A percentile compares a stretch with the other conserved stretches of the same genome.
Conservation (phyloP, 140 eudicot species). For the Stevia rebaudiana region DNA sequence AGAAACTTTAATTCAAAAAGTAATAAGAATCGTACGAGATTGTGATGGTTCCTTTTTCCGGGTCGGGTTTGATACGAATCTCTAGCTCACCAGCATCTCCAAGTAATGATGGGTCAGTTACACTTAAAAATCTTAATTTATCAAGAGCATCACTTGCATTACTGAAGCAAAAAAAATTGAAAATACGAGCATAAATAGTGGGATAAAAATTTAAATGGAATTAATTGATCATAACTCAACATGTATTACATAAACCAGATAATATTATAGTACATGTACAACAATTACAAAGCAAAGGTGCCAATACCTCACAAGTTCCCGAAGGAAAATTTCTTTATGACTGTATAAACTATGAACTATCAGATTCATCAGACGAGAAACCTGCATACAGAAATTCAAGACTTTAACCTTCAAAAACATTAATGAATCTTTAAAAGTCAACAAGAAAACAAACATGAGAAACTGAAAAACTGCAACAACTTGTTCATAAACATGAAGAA, state of each 20-base stretch:
- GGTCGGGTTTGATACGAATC: slow-evolving; percentile 86
- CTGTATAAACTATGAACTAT: slow-evolving; percentile 98
- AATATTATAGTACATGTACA: not conserved
- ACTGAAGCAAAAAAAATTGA: slow-evolving; percentile 30
- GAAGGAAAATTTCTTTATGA: slow-evolving; percentile 87
- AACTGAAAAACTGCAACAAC: not conserved
- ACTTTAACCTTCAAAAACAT: slow-evolving; percentile 1
- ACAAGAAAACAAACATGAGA: not conserved
- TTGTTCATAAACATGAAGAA: slow-evolving; percentile 7
- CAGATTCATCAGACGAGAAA: slow-evolving; percentile 79
- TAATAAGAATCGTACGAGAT: slow-evolving; percentile 46
- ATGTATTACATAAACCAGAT: not conserved
- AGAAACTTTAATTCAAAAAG: not conserved
- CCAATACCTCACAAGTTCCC: slow-evolving; percentile 92
- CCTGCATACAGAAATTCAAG: slow-evolving; percentile 46
- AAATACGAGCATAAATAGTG: not conserved
- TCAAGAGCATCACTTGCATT: slow-evolving; percentile 99
- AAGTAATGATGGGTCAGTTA: slow-evolving; percentile 76
- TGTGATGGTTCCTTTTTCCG: slow-evolving; percentile 86
- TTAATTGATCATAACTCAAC: not conserved
- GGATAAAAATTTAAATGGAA: not conserved
- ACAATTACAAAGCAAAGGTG: not conserved
- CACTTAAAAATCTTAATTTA: slow-evolving; percentile 89
- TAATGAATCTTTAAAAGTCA: not conserved
- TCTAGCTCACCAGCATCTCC: slow-evolving; percentile 86